Base-by-base conservation (phyloP, 2,329 filamentous ascomycete genomes). In the Diaporthe nobilis region DNA sequence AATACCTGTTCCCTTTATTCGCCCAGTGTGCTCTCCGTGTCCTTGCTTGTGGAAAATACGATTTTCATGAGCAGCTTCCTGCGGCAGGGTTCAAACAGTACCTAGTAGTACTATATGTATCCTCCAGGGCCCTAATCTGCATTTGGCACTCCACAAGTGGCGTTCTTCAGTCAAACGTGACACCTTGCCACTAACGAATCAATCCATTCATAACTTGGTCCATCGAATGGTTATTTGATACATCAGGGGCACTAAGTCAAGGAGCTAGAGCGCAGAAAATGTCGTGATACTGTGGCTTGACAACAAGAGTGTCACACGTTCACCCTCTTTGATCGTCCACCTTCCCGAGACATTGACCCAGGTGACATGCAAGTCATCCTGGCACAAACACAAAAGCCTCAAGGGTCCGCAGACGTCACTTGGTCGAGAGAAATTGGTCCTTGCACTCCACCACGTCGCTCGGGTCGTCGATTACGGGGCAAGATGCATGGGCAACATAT, bases 261-360 rank as follows among this genome's bases (percentile, higher is more conserved):
- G 39, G 25, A 20, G 25, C n/a, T n/a, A 31, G 34, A 12, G 8
- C 13, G 31, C 28, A 53, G 9, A 25, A 31, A 25, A 6, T 73
- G 61, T 8, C 25, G 71, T 65, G 28, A 28, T 44, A 73, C 61
- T 55, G 71, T 65, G 71, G 71, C 71, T 73, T 73, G 37, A 65
- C 58, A 15, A 47, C 9, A 53, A 42, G 39, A 53, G 58, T 15
- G 57, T 49, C 57, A 42, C 37, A 55, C 37, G n/a, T n/a, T 22
- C 44, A 28, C 51, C 22, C 47, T 73, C 37, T 34, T 10, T 55
- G 71, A 37, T 37, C n/a, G 28, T 44, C 53, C 15, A 28, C 42
- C 8, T 72, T 63, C 17, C 71, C 58, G 58, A 73, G 71, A 65
- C 71, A 73, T 47, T 47, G 49, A 37, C 37, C 47, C 37, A 34